phyloP scores from a whole-genome alignment of 2,329 filamentous ascomycete species.

The Pyrenochaeta sp. region DNA sequence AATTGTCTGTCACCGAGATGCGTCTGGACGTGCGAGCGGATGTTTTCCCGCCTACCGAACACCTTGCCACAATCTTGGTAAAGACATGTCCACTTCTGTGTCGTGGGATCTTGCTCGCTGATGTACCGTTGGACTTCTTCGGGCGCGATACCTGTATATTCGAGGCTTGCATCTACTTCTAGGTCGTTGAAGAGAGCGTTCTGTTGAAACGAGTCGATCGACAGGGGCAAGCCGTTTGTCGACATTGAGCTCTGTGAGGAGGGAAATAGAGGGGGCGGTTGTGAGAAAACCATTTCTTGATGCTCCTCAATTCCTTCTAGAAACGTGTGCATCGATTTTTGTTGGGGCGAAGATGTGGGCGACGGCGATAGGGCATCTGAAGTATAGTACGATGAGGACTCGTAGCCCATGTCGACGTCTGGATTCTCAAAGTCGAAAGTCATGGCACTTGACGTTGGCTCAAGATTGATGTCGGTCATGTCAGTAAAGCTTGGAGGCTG shows the following conservation, averaged over 20 bases:
- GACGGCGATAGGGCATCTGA: slow-evolving; percentile 60
- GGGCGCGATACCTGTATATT: slow-evolving; percentile 83
- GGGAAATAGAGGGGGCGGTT: slow-evolving; percentile 39
- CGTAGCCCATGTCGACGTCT: slow-evolving; percentile 56
- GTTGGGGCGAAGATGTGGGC: slow-evolving; percentile 47
- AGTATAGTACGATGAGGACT: slow-evolving; percentile 60
- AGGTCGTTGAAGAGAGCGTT: slow-evolving; percentile 51
- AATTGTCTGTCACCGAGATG: slow-evolving; percentile 97
- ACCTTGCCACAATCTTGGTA: slow-evolving; percentile 80
- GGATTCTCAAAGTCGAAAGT: slow-evolving; percentile 51
- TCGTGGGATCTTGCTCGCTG: slow-evolving; percentile 58
- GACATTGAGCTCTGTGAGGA: slow-evolving; percentile 32
- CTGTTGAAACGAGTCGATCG: slow-evolving; percentile 28
- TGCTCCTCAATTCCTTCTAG: slow-evolving; percentile 46
- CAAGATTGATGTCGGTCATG: slow-evolving; percentile 56
- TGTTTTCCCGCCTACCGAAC: slow-evolving; percentile 98
- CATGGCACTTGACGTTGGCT: slow-evolving; percentile 50
- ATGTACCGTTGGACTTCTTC: slow-evolving; percentile 71
- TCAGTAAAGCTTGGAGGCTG: slow-evolving; percentile 68
- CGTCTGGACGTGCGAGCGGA: slow-evolving; percentile 97
- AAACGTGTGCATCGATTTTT: slow-evolving; percentile 45
- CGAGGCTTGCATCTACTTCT: slow-evolving; percentile 68
- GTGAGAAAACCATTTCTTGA: slow-evolving; percentile 44
- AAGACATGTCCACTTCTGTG: slow-evolving; percentile 58
- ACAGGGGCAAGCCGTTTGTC: slow-evolving; percentile 24